Conservation (phyloP, 2,329 filamentous ascomycete species). For the Neurospora sp. region DNA sequence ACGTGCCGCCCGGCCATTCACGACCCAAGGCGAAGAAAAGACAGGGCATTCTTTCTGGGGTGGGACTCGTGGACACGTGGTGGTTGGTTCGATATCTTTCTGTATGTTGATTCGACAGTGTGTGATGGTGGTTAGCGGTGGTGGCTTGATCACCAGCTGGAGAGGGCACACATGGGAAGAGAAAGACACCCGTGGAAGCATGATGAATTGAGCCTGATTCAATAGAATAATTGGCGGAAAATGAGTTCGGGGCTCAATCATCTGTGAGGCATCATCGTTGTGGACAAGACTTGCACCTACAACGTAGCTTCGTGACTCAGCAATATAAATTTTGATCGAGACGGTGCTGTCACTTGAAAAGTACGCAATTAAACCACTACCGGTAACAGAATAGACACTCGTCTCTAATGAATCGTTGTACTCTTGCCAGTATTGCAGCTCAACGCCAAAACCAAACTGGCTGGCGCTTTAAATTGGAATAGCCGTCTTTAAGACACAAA, state of each 20-base stretch:
- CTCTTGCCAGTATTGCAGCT: too few relatives aligned
- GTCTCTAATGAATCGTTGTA: not conserved
- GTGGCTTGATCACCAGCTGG: not conserved
- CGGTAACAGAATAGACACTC: not conserved
- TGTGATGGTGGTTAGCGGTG: not conserved
- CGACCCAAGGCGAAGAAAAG: not conserved
- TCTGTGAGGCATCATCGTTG: too few relatives aligned
- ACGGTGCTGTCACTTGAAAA: too few relatives aligned
- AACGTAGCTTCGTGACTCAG: too few relatives aligned
- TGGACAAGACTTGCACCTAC: too few relatives aligned
- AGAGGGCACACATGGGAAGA: not conserved
- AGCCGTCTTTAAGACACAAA: not conserved
- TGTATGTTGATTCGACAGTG: not conserved
- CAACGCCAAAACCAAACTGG: not conserved
- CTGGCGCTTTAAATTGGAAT: not conserved
- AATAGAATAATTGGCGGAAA: not conserved
- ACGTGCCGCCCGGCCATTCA: not conserved
- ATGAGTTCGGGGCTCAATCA: not conserved
- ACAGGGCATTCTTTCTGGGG: not conserved
- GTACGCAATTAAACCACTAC: too few relatives aligned
- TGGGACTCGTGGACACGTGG: not conserved
- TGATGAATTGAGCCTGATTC: not conserved
- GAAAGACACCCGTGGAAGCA: not conserved
- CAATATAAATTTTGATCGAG: too few relatives aligned
- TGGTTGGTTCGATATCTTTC: not conserved